Percentiles rank a stretch among this genome's conserved stretches.
These are phyloP conservation scores for Phytophthora macrochlamydospora DNA, from an alignment of 352 stramenopile species.

Conservation along the genomic window DNA sequence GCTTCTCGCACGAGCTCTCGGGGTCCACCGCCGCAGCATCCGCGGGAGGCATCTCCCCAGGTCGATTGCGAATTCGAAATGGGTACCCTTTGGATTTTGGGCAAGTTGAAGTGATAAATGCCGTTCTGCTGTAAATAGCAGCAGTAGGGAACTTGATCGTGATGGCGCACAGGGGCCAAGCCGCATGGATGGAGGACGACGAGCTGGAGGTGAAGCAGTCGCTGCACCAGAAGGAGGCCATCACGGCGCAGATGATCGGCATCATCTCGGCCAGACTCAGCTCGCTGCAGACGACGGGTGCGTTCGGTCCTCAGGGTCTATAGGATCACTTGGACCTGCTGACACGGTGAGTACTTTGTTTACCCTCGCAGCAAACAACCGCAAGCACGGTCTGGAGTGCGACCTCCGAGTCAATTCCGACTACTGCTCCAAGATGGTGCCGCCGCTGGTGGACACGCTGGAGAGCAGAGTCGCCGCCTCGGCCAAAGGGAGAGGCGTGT, in stretches of 20 bases:
- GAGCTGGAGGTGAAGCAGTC: constrained; percentile 57
- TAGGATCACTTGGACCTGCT: too few species aligned
- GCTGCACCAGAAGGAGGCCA: constrained; percentile 73
- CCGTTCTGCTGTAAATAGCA: constrained; percentile 13
- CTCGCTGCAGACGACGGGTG: constrained; percentile 67
- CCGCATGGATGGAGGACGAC: constrained; percentile 39
- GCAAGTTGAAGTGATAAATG: too few species aligned
- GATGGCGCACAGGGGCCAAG: constrained; percentile 28
- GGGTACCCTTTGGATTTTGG: too few species aligned
- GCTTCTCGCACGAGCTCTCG: constrained; percentile 59
- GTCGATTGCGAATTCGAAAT: neutral
- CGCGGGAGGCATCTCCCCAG: neutral
- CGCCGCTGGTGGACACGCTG: constrained; percentile 66
- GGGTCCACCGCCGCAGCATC: constrained; percentile 7
- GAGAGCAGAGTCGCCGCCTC: constrained; percentile 49
- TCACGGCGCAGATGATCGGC: constrained; percentile 83
- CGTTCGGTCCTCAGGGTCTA: neutral
- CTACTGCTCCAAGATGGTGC: constrained; percentile 77
- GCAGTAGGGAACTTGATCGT: neutral
- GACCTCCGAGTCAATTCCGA: constrained; percentile 74
- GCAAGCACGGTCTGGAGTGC: constrained; percentile 75
- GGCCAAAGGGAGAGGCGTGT: constrained; percentile 46
- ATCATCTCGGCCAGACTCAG: constrained; percentile 75
- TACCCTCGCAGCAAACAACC: constrained; percentile 51
- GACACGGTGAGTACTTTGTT: neutral